A percentile compares a stretch with the other conserved stretches of the same genome.
phyloP scores from a whole-genome alignment of 208 protist species.

The Acanthamoeba royreba region DNA sequence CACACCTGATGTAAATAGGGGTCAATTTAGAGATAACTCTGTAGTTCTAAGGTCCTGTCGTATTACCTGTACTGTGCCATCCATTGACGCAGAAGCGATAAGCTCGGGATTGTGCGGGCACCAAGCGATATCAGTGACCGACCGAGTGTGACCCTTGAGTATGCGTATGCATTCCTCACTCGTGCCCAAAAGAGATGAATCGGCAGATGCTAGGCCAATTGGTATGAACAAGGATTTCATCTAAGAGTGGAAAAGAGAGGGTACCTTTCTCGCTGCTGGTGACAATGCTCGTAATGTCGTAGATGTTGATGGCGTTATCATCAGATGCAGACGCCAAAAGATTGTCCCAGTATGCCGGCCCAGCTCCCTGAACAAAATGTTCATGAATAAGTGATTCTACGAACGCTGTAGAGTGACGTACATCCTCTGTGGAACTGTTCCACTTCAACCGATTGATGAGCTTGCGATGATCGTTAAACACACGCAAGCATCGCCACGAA shows the following conservation, averaged over 20 bases:
- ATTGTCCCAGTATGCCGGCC: not conserved
- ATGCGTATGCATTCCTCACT: slow-evolving; percentile 21
- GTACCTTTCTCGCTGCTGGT: not conserved
- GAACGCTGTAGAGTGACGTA: not conserved
- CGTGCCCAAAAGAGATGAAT: not conserved
- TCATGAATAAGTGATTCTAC: not conserved
- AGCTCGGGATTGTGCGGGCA: slow-evolving; percentile 12
- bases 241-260: not conserved
- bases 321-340: slow-evolving; percentile 15
- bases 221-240: not conserved
- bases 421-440: not conserved
- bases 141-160: not conserved
- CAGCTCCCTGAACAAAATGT: not conserved
- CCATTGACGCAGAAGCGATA: slow-evolving; percentile 11
- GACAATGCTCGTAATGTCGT: not conserved
- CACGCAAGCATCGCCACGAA: slow-evolving; percentile 20
- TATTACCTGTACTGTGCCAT: slow-evolving; percentile 1
- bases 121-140: slow-evolving; percentile 29
- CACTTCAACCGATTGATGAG: slow-evolving; percentile 40
- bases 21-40: not conserved
- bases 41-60: no score
- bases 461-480: slow-evolving; percentile 19
- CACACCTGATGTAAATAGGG: not conserved
- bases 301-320: not conserved
- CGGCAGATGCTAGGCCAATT: not conserved